A percentile compares a stretch with the other conserved stretches of the same genome.
Conservation (phyloP, 768 basidiomycete genomes). For the Daedaleopsis sinensis region DNA sequence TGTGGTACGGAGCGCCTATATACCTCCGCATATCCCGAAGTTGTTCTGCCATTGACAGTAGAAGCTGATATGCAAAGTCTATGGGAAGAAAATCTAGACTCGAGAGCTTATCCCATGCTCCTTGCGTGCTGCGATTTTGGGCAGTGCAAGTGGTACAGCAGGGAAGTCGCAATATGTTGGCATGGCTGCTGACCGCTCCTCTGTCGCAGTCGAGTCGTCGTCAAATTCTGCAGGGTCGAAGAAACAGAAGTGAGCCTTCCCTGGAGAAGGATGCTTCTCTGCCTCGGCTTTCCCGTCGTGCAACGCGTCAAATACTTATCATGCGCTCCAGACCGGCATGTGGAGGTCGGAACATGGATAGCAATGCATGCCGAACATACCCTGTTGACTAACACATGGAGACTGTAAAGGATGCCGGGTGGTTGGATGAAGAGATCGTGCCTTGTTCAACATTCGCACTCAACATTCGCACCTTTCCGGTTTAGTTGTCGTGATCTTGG, state of each 20-base stretch:
- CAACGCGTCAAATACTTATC: not conserved
- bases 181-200: slow-evolving; percentile 1
- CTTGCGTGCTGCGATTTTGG: not conserved
- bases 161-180: not conserved
- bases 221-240: not conserved
- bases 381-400: not conserved
- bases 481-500: not conserved
- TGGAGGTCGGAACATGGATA: too few relatives aligned
- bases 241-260: not conserved
- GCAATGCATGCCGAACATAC: too few relatives aligned
- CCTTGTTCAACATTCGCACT: too few relatives aligned
- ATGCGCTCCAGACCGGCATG: too few relatives aligned
- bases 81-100: not conserved
- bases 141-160: not conserved
- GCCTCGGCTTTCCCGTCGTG: not conserved
- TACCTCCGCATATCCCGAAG: too few relatives aligned
- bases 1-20: too few relatives aligned
- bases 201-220: not conserved
- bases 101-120: not conserved
- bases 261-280: not conserved
- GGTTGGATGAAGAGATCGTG: not conserved
- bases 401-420: not conserved
- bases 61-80: not conserved
- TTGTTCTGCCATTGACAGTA: not conserved
- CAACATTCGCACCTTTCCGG: not conserved